Percentiles rank a stretch among this genome's conserved stretches.
phyloP scores from a whole-genome alignment of 257 asterid genomes.

The Solanum ahanhuiri region DNA sequence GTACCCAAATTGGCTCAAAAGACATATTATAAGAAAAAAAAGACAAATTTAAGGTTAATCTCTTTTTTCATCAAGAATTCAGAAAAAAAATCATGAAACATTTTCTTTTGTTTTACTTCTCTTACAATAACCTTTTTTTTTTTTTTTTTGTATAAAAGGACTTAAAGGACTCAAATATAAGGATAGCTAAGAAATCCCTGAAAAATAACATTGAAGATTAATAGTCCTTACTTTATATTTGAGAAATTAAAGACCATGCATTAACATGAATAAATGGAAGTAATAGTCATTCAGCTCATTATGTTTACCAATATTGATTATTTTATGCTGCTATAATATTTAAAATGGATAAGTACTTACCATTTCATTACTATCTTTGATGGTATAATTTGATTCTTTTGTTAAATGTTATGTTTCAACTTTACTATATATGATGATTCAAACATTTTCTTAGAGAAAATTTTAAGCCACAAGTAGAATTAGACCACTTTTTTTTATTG shows the following conservation, averaged over 20 bases:
- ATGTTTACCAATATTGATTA: neutral
- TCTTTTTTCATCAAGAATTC: neutral
- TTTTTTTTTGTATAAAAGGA: neutral
- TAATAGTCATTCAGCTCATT: neutral
- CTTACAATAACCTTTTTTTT: neutral
- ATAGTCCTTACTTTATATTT: neutral
- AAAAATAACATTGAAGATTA: neutral
- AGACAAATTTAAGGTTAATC: neutral
- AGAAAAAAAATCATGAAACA: neutral
- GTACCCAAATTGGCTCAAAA: neutral
- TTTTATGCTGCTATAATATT: neutral
- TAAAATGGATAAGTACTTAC: neutral
- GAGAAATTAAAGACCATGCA: neutral
- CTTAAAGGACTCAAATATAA: neutral
- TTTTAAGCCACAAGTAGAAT: too few relatives aligned
- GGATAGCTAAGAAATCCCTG: neutral
- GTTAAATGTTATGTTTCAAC: neutral
- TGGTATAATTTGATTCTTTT: neutral
- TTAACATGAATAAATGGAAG: neutral
- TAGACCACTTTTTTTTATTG: too few relatives aligned
- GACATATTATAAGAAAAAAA: neutral
- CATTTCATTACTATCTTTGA: neutral
- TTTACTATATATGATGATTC: neutral
- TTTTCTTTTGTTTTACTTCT: neutral
- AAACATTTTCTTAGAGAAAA: neutral